Base-by-base conservation (phyloP, 768 basidiomycete species). In the Rickenella mellea region DNA sequence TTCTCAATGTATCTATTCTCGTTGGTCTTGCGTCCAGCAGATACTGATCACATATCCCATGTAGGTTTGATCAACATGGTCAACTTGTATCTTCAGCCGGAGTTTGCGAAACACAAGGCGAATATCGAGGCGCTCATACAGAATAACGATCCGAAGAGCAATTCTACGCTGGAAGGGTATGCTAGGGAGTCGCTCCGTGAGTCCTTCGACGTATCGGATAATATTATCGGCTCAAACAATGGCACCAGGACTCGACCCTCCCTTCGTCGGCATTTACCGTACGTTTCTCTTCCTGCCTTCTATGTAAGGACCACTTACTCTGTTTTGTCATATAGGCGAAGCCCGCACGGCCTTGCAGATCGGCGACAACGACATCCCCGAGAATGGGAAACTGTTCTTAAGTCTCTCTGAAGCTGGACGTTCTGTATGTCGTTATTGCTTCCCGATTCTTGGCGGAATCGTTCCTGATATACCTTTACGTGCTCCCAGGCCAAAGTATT, bases 261-360 rank as follows among this genome's bases (percentile, higher is more conserved):
- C 79, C 3, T 79, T 88, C 66, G 71, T 69, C 41, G 84, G 86
- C 42, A 72, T 74, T 25, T 78, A 72, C 52, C 81, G 81, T 76
- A 53, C 49, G 74, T 61, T 7, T 21, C 21, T 15, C 47, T 25
- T 42, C 30, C 30, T 42, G 25, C 5, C 24, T 42, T 25, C 7
- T 9, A 39, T 11, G 27, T 35, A 15, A 38, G 8, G 20, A 1
- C 19, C n/a, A 7, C 7, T 43, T 15, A n/a, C 31, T 27, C 21
- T 36, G 28, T 39, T 8, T 30, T 40, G 43, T 10, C 10, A 24
- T 28, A 21, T 42, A 70, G 77, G 78, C 39, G 56, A 72, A 42
- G 70, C 74, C 0, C 56, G 69, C 36, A 65, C 65, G 38, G 68
- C 76, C 28, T 63, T 69, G 25, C 51, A 56, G 0, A 51, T 80